Conservation (phyloP, 164 flowering plant species). For the Pachysandra terminalis region DNA sequence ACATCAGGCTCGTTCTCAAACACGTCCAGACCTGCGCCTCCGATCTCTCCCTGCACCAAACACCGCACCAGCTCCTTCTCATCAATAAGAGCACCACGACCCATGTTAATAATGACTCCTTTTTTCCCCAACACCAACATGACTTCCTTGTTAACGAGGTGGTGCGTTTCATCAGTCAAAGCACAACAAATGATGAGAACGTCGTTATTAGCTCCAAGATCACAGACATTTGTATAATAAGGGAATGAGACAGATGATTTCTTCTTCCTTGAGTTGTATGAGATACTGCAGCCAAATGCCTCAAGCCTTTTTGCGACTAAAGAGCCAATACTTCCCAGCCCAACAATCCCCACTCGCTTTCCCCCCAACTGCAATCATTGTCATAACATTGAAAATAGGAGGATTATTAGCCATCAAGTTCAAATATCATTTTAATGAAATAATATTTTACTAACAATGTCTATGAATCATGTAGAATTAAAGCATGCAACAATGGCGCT, state of each 20-base stretch:
- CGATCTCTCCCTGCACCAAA: conserved; percentile 34
- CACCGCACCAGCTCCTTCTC: conserved; percentile 41
- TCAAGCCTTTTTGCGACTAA: conserved; percentile 37
- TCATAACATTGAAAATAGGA: not conserved
- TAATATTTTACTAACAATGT: not conserved
- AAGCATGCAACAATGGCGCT: not conserved
- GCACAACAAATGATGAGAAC: conserved; percentile 40
- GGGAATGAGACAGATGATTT: conserved; percentile 30
- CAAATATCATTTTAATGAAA: not conserved
- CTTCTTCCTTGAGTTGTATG: conserved; percentile 37
- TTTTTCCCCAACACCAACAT: conserved; percentile 33
- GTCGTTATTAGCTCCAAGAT: conserved; percentile 39
- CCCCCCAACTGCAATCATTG: conserved; percentile 34
- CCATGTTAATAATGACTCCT: conserved; percentile 47
- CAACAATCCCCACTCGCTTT: conserved; percentile 46
- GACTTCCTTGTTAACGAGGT: conserved; percentile 42
- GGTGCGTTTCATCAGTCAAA: conserved; percentile 33
- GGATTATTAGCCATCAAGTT: not conserved
- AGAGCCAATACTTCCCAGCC: conserved; percentile 46
- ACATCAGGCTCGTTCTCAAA: conserved; percentile 47
- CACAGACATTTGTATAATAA: conserved; percentile 25
- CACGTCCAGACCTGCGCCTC: conserved; percentile 57
- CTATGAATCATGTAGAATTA: not conserved
- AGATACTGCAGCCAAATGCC: conserved; percentile 42
- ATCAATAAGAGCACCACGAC: conserved; percentile 42